A percentile compares a stretch with the other conserved stretches of the same genome.
These are phyloP conservation scores for Fusarium sublunatum DNA, from an alignment of 2,329 filamentous ascomycete genomes.

Conservation along the genomic window DNA sequence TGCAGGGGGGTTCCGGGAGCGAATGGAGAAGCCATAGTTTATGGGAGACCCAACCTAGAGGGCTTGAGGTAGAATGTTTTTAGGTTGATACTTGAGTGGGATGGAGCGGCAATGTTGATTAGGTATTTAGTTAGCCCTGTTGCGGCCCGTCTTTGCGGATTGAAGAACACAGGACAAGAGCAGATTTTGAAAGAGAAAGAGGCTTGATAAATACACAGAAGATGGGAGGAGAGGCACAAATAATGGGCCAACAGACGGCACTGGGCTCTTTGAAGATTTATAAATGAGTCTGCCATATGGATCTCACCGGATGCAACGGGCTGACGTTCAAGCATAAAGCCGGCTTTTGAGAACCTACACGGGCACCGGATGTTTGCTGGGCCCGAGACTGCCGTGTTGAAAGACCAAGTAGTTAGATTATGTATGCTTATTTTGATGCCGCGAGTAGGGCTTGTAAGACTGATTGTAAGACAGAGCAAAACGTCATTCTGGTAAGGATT, in stretches of 20 bases:
- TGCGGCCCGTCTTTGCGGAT: neutral
- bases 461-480: slow-evolving; percentile 11
- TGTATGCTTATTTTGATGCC: slow-evolving; percentile 20
- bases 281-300: slow-evolving; percentile 14
- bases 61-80: neutral
- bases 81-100: neutral
- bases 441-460: slow-evolving; percentile 2
- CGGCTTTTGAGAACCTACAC: slow-evolving; percentile 18
- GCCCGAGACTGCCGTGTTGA: slow-evolving; percentile 39
- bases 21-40: slow-evolving; percentile 27
- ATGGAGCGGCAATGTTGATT: neutral
- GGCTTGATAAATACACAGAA: slow-evolving; percentile 1
- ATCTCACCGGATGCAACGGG: slow-evolving; percentile 36
- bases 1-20: slow-evolving; percentile 14
- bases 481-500: slow-evolving; percentile 26
- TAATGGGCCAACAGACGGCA: neutral
- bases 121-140: too few species aligned
- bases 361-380: slow-evolving; percentile 13
- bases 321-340: slow-evolving; percentile 25
- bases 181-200: neutral
- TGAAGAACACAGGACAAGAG: neutral
- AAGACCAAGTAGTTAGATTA: neutral
- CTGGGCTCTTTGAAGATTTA: slow-evolving; percentile 27
- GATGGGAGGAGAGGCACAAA: neutral
- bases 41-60: neutral